Base-by-base conservation (phyloP, 352 stramenopile species). In the Thraustochytrium sp. region DNA sequence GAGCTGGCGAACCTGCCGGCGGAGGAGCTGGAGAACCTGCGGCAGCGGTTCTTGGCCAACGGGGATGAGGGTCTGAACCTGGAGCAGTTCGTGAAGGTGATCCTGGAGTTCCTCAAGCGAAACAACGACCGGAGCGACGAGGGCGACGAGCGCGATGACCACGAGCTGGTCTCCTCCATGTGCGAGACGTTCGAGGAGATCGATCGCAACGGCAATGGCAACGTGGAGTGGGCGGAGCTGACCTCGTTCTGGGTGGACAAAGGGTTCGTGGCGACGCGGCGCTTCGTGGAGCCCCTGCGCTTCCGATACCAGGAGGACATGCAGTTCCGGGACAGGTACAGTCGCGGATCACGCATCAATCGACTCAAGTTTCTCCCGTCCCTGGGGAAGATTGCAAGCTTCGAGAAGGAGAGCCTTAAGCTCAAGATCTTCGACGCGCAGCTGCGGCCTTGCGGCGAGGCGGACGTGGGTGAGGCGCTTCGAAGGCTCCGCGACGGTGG, bases 151-250 rank as follows among this genome's bases (percentile, higher is more conserved):
- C 63, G 68, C 48, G 68, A 80, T 21, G 4, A 16, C 23, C 42
- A 51, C 18, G 38, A 80, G 48, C 51, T 80, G 18, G 68, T 80
- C 3, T 48, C 68, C 18, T 80, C 68, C 18, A 44, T 80, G 68
- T 80, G 68, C 9, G 90, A 94, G 46, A 85, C 93, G 13, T 95
- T 95, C 44, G 89, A 94, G 37, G 89, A 92, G 78, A 95, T 95
- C 61, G 91, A 95, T 82, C 93, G 94, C 84, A 95, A 95, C 56
- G 91, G 91, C 36, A 91, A 95, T 48, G 90, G 91, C 4, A 87
- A 87, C 2, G 92, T 94, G 87, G 91, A 95, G 54, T 94, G 94
- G 68, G 90, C 93, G 34, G 91, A 95, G 84, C 94, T 94, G 73
- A 94, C 91, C 53, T 93, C 89, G 31, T 95, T 92, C 72, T 95